phyloP scores from a whole-genome alignment of 2,329 filamentous ascomycete species.

The Piedraia hortae region DNA sequence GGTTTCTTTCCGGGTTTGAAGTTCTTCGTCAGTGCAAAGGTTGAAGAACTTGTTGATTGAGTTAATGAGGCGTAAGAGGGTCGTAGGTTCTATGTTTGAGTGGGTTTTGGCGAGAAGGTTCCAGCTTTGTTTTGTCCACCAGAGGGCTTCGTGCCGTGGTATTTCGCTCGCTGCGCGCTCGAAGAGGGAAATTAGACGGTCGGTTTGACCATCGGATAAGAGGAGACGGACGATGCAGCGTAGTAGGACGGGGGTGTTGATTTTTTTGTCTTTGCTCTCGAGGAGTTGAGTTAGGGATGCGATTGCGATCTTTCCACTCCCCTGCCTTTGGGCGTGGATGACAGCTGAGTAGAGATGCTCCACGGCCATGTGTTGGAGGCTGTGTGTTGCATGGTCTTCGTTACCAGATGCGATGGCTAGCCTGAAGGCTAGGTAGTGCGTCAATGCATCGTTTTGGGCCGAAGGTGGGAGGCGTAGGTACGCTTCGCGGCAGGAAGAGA shows the following conservation, averaged over 20 bases:
- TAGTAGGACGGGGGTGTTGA: too few relatives aligned
- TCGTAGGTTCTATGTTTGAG: conserved; percentile 26
- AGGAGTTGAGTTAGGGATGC: conserved; percentile 32
- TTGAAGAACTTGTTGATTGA: conserved; percentile 15
- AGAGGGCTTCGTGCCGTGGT: conserved; percentile 38
- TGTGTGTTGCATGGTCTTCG: conserved; percentile 26
- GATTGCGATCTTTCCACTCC: conserved; percentile 32
- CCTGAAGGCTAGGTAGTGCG: conserved; percentile 9
- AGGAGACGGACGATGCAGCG: conserved; percentile 31
- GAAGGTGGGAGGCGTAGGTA: conserved; percentile 29
- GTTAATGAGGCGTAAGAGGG: conserved; percentile 27
- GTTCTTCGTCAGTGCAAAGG: conserved; percentile 5
- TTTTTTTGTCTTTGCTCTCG: conserved; percentile 24
- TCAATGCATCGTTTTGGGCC: conserved; percentile 6
- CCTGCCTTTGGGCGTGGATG: conserved; percentile 40
- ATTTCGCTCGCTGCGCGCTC: conserved; percentile 14
- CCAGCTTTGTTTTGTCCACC: conserved; percentile 64
- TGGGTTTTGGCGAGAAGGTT: conserved; percentile 42
- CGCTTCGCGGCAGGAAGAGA: conserved; percentile 24
- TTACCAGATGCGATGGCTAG: conserved; percentile 7
- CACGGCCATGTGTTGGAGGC: conserved; percentile 30
- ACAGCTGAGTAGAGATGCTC: conserved; percentile 56
- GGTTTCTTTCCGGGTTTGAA: too few relatives aligned
- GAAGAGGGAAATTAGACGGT: conserved; percentile 15
- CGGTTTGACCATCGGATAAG: conserved; percentile 31